These are phyloP conservation scores for Amaranthus palmeri DNA, from an alignment of 148 eudicot species.

Conservation along the genomic window DNA sequence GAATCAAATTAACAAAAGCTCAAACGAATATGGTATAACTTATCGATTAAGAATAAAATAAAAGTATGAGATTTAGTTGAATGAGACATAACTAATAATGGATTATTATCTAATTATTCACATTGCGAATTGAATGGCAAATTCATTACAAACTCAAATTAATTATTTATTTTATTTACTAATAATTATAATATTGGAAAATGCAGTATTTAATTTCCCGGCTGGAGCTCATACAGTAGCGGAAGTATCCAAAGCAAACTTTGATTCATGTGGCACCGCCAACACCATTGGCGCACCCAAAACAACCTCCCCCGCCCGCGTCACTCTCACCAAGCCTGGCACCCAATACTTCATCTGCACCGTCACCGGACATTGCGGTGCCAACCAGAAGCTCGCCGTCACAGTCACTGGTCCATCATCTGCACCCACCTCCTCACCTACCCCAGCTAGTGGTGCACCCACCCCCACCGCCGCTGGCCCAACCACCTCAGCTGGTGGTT, in stretches of 20 bases:
- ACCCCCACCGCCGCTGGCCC: not conserved
- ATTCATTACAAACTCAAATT: too few species aligned
- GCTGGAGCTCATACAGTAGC: constrained; percentile 53
- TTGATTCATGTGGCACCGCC: constrained; percentile 30
- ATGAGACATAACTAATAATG: too few species aligned
- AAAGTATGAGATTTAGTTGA: too few species aligned
- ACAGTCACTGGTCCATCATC: constrained; percentile 26
- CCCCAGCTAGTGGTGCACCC: constrained; percentile 15
- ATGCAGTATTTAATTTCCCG: constrained; percentile 50
- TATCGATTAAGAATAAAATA: too few species aligned
- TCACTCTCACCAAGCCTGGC: constrained; percentile 40
- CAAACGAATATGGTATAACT: too few species aligned
- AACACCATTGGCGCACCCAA: constrained; percentile 26
- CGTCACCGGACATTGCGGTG: constrained; percentile 35
- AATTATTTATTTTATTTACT: too few species aligned
- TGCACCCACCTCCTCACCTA: constrained; percentile 24
- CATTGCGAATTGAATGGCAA: too few species aligned
- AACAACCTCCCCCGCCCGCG: constrained; percentile 36
- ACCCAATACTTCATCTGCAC: constrained; percentile 55
- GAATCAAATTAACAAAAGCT: too few species aligned
- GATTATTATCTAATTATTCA: too few species aligned
- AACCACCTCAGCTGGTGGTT: not conserved
- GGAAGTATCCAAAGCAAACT: constrained; percentile 41
- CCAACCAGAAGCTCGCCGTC: constrained; percentile 46
- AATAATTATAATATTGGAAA: not conserved